Percentiles rank a stretch among this genome's conserved stretches.
Conservation (phyloP, 2,329 filamentous ascomycete species). For the Lachnellula subtilissima region DNA sequence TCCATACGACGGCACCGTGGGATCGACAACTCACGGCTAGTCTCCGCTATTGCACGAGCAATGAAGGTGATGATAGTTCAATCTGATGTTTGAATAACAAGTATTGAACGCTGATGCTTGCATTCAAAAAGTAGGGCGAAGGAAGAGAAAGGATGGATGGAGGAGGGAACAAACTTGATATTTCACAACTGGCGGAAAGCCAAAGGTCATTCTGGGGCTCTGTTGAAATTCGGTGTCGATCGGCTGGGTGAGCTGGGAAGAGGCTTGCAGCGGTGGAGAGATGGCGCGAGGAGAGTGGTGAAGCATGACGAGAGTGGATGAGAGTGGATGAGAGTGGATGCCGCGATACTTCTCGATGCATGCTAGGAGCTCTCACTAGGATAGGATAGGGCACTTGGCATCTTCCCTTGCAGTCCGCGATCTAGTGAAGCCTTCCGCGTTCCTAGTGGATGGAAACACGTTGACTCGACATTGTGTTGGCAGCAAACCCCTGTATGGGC, state of each 20-base stretch:
- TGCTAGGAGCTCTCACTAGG: background rate
- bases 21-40: constrained; percentile 19
- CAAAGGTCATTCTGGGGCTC: constrained; percentile 18
- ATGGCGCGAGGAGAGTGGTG: background rate
- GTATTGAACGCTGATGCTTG: constrained; percentile 17
- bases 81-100: constrained; percentile 1
- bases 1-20: background rate
- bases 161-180: constrained; percentile 24
- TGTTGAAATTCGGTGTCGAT: constrained; percentile 13
- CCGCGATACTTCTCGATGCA: constrained; percentile 4
- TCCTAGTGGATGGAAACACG: background rate
- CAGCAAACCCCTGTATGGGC: background rate
- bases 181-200: constrained; percentile 13
- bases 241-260: constrained; percentile 8
- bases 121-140: constrained; percentile 25
- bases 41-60: constrained; percentile 3
- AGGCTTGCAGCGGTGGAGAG: constrained; percentile 8
- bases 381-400: background rate
- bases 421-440: background rate
- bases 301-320: constrained; percentile 1
- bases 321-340: constrained; percentile 1
- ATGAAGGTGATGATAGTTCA: constrained; percentile 15
- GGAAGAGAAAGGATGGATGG: constrained; percentile 14
- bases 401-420: background rate
- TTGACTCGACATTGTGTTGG: background rate